Conservation (phyloP, 2,329 filamentous ascomycete species). For the Ophiostoma quercus region DNA sequence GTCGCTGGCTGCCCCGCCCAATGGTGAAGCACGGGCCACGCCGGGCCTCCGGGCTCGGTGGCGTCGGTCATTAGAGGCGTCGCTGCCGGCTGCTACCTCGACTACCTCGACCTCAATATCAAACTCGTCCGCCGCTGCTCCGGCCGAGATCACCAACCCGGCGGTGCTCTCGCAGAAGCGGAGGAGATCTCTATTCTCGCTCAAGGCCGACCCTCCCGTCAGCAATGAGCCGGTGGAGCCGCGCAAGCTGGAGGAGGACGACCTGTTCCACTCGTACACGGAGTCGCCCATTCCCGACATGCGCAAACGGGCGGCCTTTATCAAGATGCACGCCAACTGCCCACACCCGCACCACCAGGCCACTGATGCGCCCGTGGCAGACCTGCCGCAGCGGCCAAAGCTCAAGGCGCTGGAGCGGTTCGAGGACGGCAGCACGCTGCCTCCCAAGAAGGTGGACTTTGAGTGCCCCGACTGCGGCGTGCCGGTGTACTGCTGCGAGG, state of each 20-base stretch:
- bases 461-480: constrained; percentile 96
- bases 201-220: constrained; percentile 15
- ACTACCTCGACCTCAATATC: neutral
- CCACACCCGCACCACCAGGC: constrained; percentile 78
- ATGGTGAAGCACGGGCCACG: constrained; percentile 2
- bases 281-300: constrained; percentile 85
- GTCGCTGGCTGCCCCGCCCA: constrained; percentile 12
- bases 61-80: neutral
- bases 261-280: constrained; percentile 91
- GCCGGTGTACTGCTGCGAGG: constrained; percentile 87
- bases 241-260: constrained; percentile 57
- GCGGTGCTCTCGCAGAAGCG: constrained; percentile 12
- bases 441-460: constrained; percentile 80
- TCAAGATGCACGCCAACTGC: constrained; percentile 88
- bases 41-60: constrained; percentile 11
- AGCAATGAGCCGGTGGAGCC: constrained; percentile 14
- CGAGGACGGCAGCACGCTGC: constrained; percentile 42
- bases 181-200: constrained; percentile 21
- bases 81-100: neutral
- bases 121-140: neutral
- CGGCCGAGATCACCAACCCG: neutral
- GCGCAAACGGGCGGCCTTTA: constrained; percentile 79
- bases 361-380: constrained; percentile 53
- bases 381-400: constrained; percentile 19
- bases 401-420: constrained; percentile 31